These are phyloP conservation scores for Pyrenochaeta sp. DNA, from an alignment of 2,329 filamentous ascomycete genomes.

Conservation along the genomic window DNA sequence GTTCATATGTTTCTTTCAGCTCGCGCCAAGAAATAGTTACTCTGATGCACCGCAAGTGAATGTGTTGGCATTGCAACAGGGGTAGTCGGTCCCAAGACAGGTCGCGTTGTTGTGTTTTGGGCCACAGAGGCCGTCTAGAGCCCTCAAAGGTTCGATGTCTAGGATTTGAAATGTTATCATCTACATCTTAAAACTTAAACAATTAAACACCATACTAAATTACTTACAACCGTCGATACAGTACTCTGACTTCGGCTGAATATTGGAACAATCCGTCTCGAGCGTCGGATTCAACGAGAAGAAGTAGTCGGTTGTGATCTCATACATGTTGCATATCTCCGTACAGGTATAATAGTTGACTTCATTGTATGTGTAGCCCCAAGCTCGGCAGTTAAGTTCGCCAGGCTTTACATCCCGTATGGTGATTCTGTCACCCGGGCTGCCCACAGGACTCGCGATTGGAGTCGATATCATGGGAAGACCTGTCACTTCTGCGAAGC, in stretches of 20 bases:
- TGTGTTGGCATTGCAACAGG: slow-evolving; percentile 16
- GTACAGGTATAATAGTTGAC: slow-evolving; percentile 38
- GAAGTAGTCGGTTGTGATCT: slow-evolving; percentile 28
- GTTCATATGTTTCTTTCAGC: too few relatives aligned
- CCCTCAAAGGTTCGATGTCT: slow-evolving; percentile 7
- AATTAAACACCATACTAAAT: not conserved
- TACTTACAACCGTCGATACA: slow-evolving; percentile 41
- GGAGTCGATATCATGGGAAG: too few relatives aligned
- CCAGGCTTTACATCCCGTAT: too few relatives aligned
- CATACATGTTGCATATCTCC: slow-evolving; percentile 23
- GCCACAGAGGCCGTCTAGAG: slow-evolving; percentile 40
- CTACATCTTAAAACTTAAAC: not conserved
- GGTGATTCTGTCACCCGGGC: too few relatives aligned
- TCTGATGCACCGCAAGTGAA: slow-evolving; percentile 6
- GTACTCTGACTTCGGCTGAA: slow-evolving; percentile 37
- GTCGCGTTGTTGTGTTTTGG: slow-evolving; percentile 42
- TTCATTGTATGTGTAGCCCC: not conserved
- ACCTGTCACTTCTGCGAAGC: too few relatives aligned
- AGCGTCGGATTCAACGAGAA: slow-evolving; percentile 39
- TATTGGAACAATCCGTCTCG: slow-evolving; percentile 34
- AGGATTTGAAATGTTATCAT: slow-evolving; percentile 5
- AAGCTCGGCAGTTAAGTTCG: not conserved
- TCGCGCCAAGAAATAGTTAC: too few relatives aligned
- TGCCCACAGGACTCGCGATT: too few relatives aligned
- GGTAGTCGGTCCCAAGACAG: slow-evolving; percentile 36